Evolutionary conservation across 148 eudicot species (phyloP), one percentile per base, ranked within the genome.

Genomic region (Rhododendron simsii): DNA sequence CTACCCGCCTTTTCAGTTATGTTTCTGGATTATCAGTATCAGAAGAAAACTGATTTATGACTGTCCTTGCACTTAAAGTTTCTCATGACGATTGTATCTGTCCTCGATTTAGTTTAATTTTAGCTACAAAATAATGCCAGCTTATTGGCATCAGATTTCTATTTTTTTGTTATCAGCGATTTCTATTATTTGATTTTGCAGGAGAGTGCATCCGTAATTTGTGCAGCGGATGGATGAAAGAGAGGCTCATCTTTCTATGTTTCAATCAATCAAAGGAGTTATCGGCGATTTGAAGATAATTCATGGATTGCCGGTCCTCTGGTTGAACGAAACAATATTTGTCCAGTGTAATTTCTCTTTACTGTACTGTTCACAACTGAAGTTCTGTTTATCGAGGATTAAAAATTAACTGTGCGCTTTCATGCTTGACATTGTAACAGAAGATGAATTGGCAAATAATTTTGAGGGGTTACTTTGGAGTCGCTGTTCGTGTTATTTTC

Each of bases 111-210:
- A 79, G 20, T 80, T 81, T 55, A 41, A 81, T 81, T 14, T 53
- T 81, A 12, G 83, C 83, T 2, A 35, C 39, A 81, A 67, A 11
- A 33, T 81, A 55, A 9, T 81, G 45, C 57, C 23, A 16, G 59
- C 83, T 10, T 1, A 35, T 57, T 81, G 35, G 83, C 69, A 81
- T 57, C 28, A 21, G 26, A 35, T 8, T 35, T 55, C 21, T 55
- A 55, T 16, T 15, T 55, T 16, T 55, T 18, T 16, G 4, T 16
- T 16, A 55, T 16, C 21, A 55, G 61, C 23, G 1, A 55, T 55
- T 55, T 55, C 51, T 81, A 35, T 35, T 20, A 26, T 81, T 21
- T 7, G 33, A 51, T 81, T 81, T 81, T 81, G 83, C 69, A 81
- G 83, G 83, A 37, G 83, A 55, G 51, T 20, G 45, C 20, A 35